Percentiles rank a stretch among this genome's conserved stretches.
phyloP scores from a whole-genome alignment of 306 rosid species.

The Cucurbita argyrosperma region DNA sequence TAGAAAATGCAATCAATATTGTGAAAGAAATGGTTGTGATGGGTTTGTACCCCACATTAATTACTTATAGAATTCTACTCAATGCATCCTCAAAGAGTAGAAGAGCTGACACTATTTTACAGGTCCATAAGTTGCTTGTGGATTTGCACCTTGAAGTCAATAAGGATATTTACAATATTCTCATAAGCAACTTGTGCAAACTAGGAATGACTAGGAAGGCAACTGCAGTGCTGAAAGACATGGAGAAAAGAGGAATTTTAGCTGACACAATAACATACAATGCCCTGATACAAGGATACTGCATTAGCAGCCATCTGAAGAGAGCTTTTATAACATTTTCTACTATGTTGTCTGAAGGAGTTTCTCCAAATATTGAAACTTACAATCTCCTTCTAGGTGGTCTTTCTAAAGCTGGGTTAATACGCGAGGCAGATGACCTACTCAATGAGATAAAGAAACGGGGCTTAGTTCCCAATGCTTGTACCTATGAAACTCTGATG shows the following conservation, averaged over 20 bases:
- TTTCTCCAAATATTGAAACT: slow-evolving; percentile 56
- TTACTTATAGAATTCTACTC: slow-evolving; percentile 48
- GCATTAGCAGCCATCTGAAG: slow-evolving; percentile 47
- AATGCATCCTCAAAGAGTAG: slow-evolving; percentile 42
- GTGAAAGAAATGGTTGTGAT: slow-evolving; percentile 42
- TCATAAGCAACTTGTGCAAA: slow-evolving; percentile 55
- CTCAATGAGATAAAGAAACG: slow-evolving; percentile 49
- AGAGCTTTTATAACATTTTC: slow-evolving; percentile 45
- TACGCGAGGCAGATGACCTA: slow-evolving; percentile 48
- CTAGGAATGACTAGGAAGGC: slow-evolving; percentile 78
- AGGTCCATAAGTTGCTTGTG: slow-evolving; percentile 50
- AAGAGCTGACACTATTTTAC: slow-evolving; percentile 45
- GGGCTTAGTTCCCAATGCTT: slow-evolving; percentile 51
- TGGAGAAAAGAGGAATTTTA: slow-evolving; percentile 36
- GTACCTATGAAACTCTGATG: slow-evolving; percentile 59
- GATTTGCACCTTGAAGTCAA: slow-evolving; percentile 47
- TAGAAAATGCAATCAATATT: slow-evolving; percentile 41
- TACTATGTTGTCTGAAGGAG: slow-evolving; percentile 42
- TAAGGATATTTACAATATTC: slow-evolving; percentile 44
- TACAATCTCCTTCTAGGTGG: slow-evolving; percentile 58
- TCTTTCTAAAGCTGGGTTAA: slow-evolving; percentile 50
- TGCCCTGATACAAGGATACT: slow-evolving; percentile 60
- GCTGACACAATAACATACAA: slow-evolving; percentile 58
- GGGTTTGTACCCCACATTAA: slow-evolving; percentile 36
- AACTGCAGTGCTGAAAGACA: slow-evolving; percentile 42